Conservation (phyloP, 441 rosid genomes). For the Bocquillonia castaneifolia region DNA sequence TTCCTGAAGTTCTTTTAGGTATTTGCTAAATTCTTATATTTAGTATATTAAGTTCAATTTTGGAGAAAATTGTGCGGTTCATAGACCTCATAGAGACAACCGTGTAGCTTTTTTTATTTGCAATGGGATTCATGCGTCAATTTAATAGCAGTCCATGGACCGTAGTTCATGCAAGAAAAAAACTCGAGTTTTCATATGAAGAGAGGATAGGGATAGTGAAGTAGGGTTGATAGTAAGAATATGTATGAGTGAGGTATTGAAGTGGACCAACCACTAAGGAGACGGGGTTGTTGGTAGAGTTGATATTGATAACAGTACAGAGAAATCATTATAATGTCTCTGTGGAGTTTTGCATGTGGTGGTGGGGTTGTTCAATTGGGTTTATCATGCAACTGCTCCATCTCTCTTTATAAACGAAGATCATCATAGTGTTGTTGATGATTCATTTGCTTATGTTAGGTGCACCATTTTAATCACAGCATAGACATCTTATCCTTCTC, state of each 20-base stretch:
- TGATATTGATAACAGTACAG: neutral
- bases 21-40: too few species aligned
- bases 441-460: neutral
- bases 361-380: constrained; percentile 25
- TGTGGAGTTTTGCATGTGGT: constrained; percentile 27
- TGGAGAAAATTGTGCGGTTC: too few species aligned
- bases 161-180: too few species aligned
- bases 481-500: constrained; percentile 6
- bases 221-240: neutral
- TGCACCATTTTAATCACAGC: neutral
- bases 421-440: neutral
- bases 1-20: neutral
- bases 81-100: too few species aligned
- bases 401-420: neutral
- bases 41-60: neutral
- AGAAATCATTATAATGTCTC: neutral
- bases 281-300: constrained; percentile 7
- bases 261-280: neutral
- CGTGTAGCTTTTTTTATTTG: too few species aligned
- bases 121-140: too few species aligned
- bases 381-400: neutral
- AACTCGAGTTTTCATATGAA: too few species aligned
- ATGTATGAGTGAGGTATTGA: neutral
- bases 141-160: too few species aligned
- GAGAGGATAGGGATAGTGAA: neutral